These are phyloP conservation scores for Ophioceras dolichostomum DNA, from an alignment of 2,329 filamentous ascomycete genomes.

Conservation along the genomic window DNA sequence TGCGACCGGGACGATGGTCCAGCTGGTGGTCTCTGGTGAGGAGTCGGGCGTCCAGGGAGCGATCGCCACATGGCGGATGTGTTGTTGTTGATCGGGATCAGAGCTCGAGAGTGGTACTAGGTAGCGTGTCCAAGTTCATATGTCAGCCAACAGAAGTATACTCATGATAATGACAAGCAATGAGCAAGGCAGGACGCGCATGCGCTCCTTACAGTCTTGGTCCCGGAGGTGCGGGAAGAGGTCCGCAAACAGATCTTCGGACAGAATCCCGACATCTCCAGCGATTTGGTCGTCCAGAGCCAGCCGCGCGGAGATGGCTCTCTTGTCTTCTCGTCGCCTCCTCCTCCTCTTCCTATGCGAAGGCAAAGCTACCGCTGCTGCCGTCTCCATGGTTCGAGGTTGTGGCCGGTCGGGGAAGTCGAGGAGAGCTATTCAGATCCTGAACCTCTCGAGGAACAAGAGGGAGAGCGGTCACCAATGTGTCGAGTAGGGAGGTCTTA, in stretches of 20 bases:
- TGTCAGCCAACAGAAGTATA: too few relatives aligned
- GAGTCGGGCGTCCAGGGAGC: conserved; percentile 57
- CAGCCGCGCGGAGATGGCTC: conserved; percentile 66
- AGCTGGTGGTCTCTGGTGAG: conserved; percentile 50
- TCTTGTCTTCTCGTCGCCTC: conserved; percentile 53
- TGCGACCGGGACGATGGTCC: conserved; percentile 75
- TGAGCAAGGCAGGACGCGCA: neutral
- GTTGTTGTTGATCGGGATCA: too few relatives aligned
- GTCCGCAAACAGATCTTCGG: conserved; percentile 73
- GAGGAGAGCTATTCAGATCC: neutral
- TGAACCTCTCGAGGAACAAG: neutral
- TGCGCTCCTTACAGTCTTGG: conserved; percentile 4
- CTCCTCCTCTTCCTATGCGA: conserved; percentile 28
- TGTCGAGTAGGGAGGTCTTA: too few relatives aligned
- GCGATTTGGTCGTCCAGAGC: conserved; percentile 77
- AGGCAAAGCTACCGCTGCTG: neutral
- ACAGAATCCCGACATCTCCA: conserved; percentile 75
- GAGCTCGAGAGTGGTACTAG: too few relatives aligned
- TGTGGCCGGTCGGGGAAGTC: neutral
- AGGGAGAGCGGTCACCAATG: too few relatives aligned
- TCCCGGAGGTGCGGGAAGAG: conserved; percentile 52
- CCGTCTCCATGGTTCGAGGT: neutral
- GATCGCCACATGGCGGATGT: conserved; percentile 54
- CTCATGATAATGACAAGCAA: too few relatives aligned
- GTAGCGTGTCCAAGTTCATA: too few relatives aligned